Evolutionary conservation across 768 basidiomycete genomes (phyloP).

Genomic region (Tylopilus plumbeoviolaceoides): DNA sequence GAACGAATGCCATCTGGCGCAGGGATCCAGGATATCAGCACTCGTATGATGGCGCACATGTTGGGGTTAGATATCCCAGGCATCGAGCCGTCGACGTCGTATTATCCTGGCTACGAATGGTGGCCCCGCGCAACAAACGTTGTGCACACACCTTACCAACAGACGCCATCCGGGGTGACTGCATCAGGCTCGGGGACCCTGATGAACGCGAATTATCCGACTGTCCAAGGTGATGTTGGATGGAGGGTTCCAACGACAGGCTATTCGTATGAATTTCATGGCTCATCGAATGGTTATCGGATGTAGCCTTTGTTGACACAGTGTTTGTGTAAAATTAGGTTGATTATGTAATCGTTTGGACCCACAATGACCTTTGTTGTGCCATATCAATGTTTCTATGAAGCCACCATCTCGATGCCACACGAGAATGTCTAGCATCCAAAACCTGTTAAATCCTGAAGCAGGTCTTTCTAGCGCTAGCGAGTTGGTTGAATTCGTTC

Average conservation of each 20-base stretch:
- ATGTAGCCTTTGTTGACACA: constrained; percentile 10
- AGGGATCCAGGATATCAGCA: constrained; percentile 61
- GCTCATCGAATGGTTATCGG: constrained; percentile 17
- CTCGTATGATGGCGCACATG: constrained; percentile 70
- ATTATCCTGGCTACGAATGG: constrained; percentile 56
- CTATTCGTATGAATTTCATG: constrained; percentile 7
- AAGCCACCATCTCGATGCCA: constrained; percentile 8
- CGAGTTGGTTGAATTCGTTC: constrained; percentile 35
- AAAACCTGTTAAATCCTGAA: constrained; percentile 55
- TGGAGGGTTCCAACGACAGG: constrained; percentile 15
- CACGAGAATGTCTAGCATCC: constrained; percentile 50
- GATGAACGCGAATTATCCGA: constrained; percentile 17
- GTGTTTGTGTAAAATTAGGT: not conserved
- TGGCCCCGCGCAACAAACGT: constrained; percentile 44
- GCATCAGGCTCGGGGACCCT: constrained; percentile 5
- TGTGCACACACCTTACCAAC: constrained; percentile 15
- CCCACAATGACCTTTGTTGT: constrained; percentile 27
- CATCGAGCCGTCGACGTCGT: constrained; percentile 50
- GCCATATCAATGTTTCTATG: constrained; percentile 4
- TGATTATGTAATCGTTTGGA: constrained; percentile 31
- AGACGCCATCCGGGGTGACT: constrained; percentile 3
- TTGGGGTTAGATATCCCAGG: constrained; percentile 63
- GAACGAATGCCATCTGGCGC: constrained; percentile 20
- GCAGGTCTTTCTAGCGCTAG: constrained; percentile 23
- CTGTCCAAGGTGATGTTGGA: constrained; percentile 10